Conservation (phyloP, 441 rosid genomes). For the Gossypium davidsonii region DNA sequence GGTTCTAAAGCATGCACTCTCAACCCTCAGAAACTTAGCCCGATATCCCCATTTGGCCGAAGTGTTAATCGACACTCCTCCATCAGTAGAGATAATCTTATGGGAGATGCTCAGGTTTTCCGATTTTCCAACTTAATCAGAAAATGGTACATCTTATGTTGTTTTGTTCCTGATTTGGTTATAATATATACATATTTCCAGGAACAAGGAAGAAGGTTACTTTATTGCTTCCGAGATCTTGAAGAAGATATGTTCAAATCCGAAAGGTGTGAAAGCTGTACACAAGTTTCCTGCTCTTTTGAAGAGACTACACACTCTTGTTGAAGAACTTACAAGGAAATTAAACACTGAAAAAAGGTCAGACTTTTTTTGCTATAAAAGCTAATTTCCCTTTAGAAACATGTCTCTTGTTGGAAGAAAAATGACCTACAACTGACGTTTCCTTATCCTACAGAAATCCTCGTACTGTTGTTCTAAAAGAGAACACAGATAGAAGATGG, state of each 20-base stretch:
- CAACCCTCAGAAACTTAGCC: conserved; percentile 68
- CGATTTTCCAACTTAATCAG: not conserved
- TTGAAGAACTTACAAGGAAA: conserved; percentile 66
- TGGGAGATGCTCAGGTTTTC: conserved; percentile 66
- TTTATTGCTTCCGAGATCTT: conserved; percentile 67
- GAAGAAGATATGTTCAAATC: conserved; percentile 53
- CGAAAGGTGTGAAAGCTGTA: conserved; percentile 49
- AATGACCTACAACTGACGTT: not conserved
- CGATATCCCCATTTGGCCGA: conserved; percentile 58
- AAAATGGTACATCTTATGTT: not conserved
- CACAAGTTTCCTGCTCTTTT: conserved; percentile 49
- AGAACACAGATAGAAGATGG: conserved; percentile 53
- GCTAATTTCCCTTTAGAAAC: not conserved
- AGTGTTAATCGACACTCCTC: conserved; percentile 43
- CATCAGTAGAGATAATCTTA: conserved; percentile 55
- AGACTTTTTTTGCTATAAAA: not conserved
- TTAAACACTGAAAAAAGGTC: conserved; percentile 54
- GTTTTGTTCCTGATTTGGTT: conserved; percentile 3
- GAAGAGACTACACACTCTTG: conserved; percentile 59
- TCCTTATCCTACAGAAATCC: conserved; percentile 39
- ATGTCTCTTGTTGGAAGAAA: not conserved
- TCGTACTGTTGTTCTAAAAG: conserved; percentile 32
- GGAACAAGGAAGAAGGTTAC: conserved; percentile 89
- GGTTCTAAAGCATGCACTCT: conserved; percentile 72
- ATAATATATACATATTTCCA: conserved; percentile 17